A percentile compares a stretch with the other conserved stretches of the same genome.
Evolutionary conservation across 345 rosid genomes (phyloP).

Genomic region (Carallia brachiata): DNA sequence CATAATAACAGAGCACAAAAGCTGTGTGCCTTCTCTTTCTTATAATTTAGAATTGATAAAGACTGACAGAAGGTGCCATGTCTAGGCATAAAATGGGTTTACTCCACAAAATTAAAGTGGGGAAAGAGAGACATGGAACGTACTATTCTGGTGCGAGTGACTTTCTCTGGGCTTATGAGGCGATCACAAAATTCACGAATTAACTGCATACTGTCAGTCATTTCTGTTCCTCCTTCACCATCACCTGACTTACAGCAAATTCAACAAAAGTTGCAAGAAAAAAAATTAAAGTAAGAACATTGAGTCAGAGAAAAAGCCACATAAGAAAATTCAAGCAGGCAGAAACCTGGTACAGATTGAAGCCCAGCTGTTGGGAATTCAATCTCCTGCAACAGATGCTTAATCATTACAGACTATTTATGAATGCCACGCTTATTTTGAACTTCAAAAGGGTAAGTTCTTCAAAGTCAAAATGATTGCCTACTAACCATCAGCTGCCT

Average conservation of each 20-base stretch:
- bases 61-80: too few species aligned
- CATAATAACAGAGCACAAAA: too few species aligned
- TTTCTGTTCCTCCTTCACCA: constrained; percentile 94
- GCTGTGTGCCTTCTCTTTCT: too few species aligned
- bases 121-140: constrained; percentile 5
- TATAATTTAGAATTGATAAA: too few species aligned
- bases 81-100: neutral
- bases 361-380: constrained; percentile 96
- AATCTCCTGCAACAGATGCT: constrained; percentile 66
- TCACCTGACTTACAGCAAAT: constrained; percentile 48
- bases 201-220: constrained; percentile 86
- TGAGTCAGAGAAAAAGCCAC: neutral
- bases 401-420: constrained; percentile 23
- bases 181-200: constrained; percentile 82
- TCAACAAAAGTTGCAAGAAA: neutral
- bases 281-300: constrained; percentile 2
- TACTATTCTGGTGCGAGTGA: constrained; percentile 72
- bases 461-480: neutral
- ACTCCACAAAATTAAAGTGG: neutral
- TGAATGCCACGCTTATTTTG: constrained; percentile 5
- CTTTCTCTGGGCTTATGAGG: constrained; percentile 55
- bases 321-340: neutral
- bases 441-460: neutral
- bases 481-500: constrained; percentile 65
- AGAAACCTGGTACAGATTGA: constrained; percentile 79